phyloP scores from a whole-genome alignment of 1,139 yeast genomes.

The Diutina sp. region DNA sequence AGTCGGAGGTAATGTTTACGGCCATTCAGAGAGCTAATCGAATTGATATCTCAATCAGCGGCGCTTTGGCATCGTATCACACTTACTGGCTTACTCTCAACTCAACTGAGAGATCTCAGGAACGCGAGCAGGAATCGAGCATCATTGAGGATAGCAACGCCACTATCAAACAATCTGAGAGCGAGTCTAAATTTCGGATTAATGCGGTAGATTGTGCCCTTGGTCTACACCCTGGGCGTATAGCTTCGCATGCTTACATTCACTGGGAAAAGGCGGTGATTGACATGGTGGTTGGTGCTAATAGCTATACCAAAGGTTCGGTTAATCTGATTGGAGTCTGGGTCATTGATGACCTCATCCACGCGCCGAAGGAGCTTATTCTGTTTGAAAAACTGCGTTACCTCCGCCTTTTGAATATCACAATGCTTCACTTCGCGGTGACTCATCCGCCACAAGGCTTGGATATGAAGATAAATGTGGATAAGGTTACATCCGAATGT shows the following conservation, averaged over 20 bases:
- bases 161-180: background rate
- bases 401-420: background rate
- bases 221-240: background rate
- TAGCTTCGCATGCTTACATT: background rate
- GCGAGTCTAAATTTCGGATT: background rate
- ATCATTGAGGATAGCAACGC: background rate
- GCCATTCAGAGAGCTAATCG: background rate
- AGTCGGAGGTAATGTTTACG: background rate
- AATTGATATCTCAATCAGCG: background rate
- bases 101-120: conserved; percentile 6
- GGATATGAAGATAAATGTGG: background rate
- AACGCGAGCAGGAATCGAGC: background rate
- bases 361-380: background rate
- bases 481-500: background rate
- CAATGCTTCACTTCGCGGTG: background rate
- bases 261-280: background rate
- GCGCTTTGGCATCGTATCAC: conserved; percentile 32
- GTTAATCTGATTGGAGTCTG: background rate
- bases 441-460: background rate
- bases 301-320: background rate
- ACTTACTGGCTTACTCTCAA: conserved; percentile 37
- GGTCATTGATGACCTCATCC: background rate
- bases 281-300: background rate
- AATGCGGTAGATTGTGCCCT: background rate
- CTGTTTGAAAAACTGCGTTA: background rate